phyloP scores from a whole-genome alignment of 768 basidiomycete species.

The Boletus pseudo-olivaceus region DNA sequence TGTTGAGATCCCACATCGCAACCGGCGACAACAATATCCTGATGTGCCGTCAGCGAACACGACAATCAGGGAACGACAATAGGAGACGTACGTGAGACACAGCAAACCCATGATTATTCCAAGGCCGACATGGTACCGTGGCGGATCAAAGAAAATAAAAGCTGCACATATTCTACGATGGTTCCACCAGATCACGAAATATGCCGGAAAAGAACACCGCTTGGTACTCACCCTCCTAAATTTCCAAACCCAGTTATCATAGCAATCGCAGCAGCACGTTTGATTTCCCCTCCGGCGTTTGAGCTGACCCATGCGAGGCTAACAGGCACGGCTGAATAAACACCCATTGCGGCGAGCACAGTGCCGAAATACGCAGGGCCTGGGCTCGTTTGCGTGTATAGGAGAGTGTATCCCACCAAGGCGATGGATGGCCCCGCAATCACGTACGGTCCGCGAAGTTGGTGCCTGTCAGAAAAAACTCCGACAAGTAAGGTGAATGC shows the following conservation, averaged over 20 bases:
- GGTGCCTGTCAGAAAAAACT: conserved; percentile 38
- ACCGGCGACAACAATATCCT: conserved; percentile 38
- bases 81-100: conserved; percentile 13
- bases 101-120: conserved; percentile 27
- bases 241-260: conserved; percentile 55
- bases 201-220: conserved; percentile 13
- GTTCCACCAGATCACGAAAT: neutral
- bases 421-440: conserved; percentile 37
- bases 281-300: conserved; percentile 52
- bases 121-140: conserved; percentile 35
- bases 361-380: conserved; percentile 38
- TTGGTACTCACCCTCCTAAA: conserved; percentile 41
- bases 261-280: conserved; percentile 47
- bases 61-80: conserved; percentile 7
- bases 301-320: conserved; percentile 50
- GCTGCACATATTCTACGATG: conserved; percentile 37
- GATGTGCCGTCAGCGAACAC: conserved; percentile 26
- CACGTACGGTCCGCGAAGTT: conserved; percentile 46
- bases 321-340: conserved; percentile 44
- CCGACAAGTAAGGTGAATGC: conserved; percentile 37
- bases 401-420: conserved; percentile 46
- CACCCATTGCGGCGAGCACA: conserved; percentile 46
- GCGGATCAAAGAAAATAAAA: conserved; percentile 39
- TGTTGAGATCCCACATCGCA: conserved; percentile 43
- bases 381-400: conserved; percentile 33